Base-by-base conservation (phyloP, 1,284 basidiomycete species). In the Ustilago bromivora region DNA sequence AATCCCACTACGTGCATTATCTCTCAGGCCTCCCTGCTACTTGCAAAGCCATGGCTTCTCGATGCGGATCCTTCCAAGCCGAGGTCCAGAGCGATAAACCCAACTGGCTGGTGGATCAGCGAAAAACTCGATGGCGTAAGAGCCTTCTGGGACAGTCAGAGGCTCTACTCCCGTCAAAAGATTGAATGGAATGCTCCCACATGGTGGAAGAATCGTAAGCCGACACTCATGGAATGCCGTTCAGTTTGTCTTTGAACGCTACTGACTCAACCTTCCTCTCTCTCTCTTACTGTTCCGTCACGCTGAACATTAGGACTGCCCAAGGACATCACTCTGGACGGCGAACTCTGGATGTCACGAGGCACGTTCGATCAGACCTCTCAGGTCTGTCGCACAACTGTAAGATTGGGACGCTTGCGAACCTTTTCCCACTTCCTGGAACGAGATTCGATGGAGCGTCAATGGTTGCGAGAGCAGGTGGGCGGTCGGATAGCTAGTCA, bases 71-170 rank as follows among this genome's bases (percentile, higher is more conserved):
- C 76, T 1, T 59, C 64, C 11, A 73, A 66, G 43, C 58, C 69
- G 1, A 58, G 54, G 23, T 56, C 59, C 8, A 71, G 61, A 53
- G 52, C 66, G 1, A 86, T 87, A 51, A 90, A 91, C 77, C 91
- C 90, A 0, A 89, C 88, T 11, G 90, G 90, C 0, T 91, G 90
- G 90, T 91, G 90, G 90, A 88, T 91, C 34, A 91, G 90, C 28
- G 91, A 92, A 80, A 92, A 80, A 79, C 82, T 87, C 10, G 86
- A 87, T 46, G 86, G 86, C 8, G 80, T 86, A 10, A 82, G 90
- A 17, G 90, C 90, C 0, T 91, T 88, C 79, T 92, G 89, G 84
- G 90, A 91, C 78, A 91, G 91, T 4, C 88, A 88, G 61, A 85
- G 86, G 32, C 89, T 92, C 80, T 88, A 89, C 70, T 91, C 90